Percentiles rank a stretch among this genome's conserved stretches.
phyloP scores from a whole-genome alignment of 805 yeast species.

The Pichia cabralensis region DNA sequence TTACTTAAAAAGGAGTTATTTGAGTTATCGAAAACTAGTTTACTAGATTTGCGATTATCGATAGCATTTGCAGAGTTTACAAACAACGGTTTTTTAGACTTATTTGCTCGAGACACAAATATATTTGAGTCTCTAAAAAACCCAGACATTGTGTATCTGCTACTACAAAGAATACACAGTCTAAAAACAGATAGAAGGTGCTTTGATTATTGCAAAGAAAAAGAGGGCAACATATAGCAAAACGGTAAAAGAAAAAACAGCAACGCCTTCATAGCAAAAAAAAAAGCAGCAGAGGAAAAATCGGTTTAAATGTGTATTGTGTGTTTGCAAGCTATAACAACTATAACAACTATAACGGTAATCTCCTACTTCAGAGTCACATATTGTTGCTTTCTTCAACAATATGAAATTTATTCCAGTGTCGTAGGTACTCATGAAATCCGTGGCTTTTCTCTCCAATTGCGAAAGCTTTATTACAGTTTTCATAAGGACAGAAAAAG shows the following conservation, averaged over 20 bases:
- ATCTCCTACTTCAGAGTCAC: not conserved
- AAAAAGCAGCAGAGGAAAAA: not conserved
- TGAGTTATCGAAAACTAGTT: too few relatives aligned
- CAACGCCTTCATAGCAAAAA: not conserved
- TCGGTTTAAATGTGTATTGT: too few relatives aligned
- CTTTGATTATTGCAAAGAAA: too few relatives aligned
- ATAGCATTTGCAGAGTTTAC: not conserved
- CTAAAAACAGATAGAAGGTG: not conserved
- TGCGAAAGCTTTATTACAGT: slow-evolving; percentile 5
- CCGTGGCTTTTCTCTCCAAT: slow-evolving; percentile 11
- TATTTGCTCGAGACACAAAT: not conserved
- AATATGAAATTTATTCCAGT: slow-evolving; percentile 5
- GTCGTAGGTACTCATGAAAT: slow-evolving; percentile 10
- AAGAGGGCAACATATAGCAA: not conserved
- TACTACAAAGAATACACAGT: too few relatives aligned
- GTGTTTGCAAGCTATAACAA: too few relatives aligned
- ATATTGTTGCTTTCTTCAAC: not conserved
- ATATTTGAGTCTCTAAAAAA: slow-evolving; percentile 13
- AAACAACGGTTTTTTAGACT: slow-evolving; percentile 2
- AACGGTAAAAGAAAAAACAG: not conserved
- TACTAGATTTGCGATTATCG: too few relatives aligned
- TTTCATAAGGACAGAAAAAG: slow-evolving; percentile 6
- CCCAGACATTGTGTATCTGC: slow-evolving; percentile 11
- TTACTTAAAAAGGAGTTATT: too few relatives aligned
- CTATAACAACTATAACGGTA: too few relatives aligned